phyloP scores from a whole-genome alignment of 148 eudicot genomes.

The Hydrangea macrophylla region DNA sequence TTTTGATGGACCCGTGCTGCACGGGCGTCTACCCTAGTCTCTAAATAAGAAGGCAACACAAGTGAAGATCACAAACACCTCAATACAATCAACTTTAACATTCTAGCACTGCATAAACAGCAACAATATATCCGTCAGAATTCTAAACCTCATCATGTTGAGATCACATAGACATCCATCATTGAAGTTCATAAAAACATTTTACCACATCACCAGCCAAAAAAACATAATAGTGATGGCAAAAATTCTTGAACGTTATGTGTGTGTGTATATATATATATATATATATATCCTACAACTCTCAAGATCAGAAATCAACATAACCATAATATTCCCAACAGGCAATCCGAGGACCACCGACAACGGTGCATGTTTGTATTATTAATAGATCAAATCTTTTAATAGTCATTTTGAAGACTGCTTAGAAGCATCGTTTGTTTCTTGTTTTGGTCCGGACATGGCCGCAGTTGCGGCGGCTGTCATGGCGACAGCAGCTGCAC shows the following conservation, averaged over 20 bases:
- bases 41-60: too few relatives aligned
- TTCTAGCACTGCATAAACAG: not conserved
- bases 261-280: too few relatives aligned
- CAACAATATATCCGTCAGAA: too few relatives aligned
- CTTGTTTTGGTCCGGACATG: conserved; percentile 60
- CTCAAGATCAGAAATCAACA: not conserved
- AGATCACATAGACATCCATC: too few relatives aligned
- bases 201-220: too few relatives aligned
- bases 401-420: conserved; percentile 44
- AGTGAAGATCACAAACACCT: too few relatives aligned
- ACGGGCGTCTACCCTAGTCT: too few relatives aligned
- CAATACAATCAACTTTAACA: not conserved
- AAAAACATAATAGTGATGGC: too few relatives aligned
- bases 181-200: not conserved
- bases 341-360: not conserved
- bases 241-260: not conserved
- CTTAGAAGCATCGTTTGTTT: conserved; percentile 38
- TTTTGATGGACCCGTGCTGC: too few relatives aligned
- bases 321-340: not conserved
- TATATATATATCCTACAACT: not conserved
- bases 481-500: conserved; percentile 90
- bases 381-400: not conserved
- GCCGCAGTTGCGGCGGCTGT: conserved; percentile 91
- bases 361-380: not conserved
- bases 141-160: too few relatives aligned